Percentiles rank a stretch among this genome's conserved stretches.
phyloP scores from a whole-genome alignment of 2,329 filamentous ascomycete genomes.

The Penicillium palitans region DNA sequence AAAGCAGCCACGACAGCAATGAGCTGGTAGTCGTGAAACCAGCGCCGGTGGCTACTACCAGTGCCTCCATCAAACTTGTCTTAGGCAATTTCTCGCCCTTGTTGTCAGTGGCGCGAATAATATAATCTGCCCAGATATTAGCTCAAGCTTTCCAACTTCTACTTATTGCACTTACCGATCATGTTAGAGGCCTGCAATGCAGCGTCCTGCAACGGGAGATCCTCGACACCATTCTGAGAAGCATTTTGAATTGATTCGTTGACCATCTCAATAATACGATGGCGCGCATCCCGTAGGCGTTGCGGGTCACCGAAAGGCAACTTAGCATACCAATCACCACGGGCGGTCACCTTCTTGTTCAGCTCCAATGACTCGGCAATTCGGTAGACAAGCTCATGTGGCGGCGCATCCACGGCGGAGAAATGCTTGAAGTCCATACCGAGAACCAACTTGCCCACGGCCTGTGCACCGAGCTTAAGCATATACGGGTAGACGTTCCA shows the following conservation, averaged over 20 bases:
- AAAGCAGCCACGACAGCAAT: constrained; percentile 60
- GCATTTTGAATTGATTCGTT: constrained; percentile 22
- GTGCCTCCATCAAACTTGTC: constrained; percentile 33
- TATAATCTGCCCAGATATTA: constrained; percentile 47
- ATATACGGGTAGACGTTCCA: constrained; percentile 55
- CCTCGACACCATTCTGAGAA: constrained; percentile 17
- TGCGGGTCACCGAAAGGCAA: constrained; percentile 61
- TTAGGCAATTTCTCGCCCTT: constrained; percentile 25
- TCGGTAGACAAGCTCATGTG: constrained; percentile 53
- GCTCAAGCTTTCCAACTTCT: background rate
- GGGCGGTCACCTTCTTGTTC: constrained; percentile 60
- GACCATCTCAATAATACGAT: constrained; percentile 22
- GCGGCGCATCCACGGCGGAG: constrained; percentile 44
- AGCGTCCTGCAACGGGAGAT: constrained; percentile 23
- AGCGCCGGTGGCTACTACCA: constrained; percentile 57
- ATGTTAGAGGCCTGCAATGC: constrained; percentile 22
- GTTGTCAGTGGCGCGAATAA: constrained; percentile 46
- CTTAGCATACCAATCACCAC: constrained; percentile 57
- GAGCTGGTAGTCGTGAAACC: constrained; percentile 64
- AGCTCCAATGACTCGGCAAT: constrained; percentile 56
- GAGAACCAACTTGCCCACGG: constrained; percentile 48
- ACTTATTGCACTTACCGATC: constrained; percentile 16
- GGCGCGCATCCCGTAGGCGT: constrained; percentile 36
- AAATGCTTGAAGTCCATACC: constrained; percentile 51
- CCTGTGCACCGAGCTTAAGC: constrained; percentile 50